These are phyloP conservation scores for Teratosphaeria viscida DNA, from an alignment of 2,329 filamentous ascomycete genomes.

Conservation along the genomic window DNA sequence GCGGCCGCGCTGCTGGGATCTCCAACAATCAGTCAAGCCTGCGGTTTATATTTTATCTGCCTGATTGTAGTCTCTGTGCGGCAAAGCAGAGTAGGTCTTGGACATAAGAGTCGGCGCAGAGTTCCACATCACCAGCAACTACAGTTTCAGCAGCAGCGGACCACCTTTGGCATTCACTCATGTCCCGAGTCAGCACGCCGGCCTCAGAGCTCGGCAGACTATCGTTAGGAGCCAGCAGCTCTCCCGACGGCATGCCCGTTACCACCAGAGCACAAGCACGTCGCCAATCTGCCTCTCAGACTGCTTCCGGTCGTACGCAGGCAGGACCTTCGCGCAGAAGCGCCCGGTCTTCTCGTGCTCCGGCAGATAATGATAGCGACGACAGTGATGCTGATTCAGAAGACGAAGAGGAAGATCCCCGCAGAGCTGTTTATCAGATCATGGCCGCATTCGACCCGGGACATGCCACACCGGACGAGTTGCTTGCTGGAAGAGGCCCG, in stretches of 20 bases:
- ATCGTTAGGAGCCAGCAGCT: background rate
- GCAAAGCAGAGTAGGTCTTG: background rate
- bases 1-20: background rate
- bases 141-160: background rate
- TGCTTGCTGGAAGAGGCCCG: background rate
- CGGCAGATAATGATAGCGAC: background rate
- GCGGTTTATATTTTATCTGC: background rate
- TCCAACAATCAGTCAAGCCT: background rate
- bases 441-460: background rate
- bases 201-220: constrained; percentile 1
- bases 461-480: background rate
- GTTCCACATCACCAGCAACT: background rate
- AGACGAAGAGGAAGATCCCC: background rate
- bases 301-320: background rate
- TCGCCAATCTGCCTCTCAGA: background rate
- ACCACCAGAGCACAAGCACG: constrained; percentile 1
- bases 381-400: background rate
- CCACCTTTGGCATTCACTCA: background rate
- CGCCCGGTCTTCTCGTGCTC: background rate
- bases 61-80: background rate
- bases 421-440: background rate
- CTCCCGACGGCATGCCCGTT: constrained; percentile 1
- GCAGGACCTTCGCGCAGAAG: background rate
- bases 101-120: background rate
- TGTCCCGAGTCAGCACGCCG: constrained; percentile 3